These are phyloP conservation scores for Metschnikowia kofuensis DNA, from an alignment of 805 yeast genomes.

Conservation along the genomic window DNA sequence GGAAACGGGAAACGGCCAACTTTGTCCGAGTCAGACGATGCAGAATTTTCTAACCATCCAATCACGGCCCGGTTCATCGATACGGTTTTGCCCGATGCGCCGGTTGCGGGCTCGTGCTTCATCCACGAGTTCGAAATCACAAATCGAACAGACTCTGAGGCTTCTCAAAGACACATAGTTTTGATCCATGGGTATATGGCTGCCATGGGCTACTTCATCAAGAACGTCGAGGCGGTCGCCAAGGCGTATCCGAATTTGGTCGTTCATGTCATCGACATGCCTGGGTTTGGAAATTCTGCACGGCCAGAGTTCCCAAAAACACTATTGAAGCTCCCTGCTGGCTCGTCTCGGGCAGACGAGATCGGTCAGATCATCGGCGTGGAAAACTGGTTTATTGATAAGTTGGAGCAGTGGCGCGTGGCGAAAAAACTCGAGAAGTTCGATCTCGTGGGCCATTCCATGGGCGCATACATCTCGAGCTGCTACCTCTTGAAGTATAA, in stretches of 20 bases:
- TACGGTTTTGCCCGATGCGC: conserved; percentile 19
- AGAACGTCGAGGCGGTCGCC: conserved; percentile 34
- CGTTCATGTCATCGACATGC: conserved; percentile 40
- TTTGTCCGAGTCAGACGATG: too few relatives aligned
- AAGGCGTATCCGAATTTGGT: conserved; percentile 30
- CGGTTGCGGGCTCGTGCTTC: conserved; percentile 21
- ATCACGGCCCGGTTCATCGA: conserved; percentile 26
- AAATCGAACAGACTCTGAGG: conserved; percentile 17
- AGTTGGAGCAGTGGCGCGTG: conserved; percentile 36
- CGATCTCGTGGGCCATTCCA: conserved; percentile 37
- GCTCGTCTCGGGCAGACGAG: conserved; percentile 18
- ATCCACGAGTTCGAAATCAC: conserved; percentile 38
- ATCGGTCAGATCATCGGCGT: conserved; percentile 31
- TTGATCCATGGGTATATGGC: conserved; percentile 46
- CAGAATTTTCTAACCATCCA: not conserved
- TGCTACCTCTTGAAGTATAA: conserved; percentile 40
- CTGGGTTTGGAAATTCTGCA: conserved; percentile 44
- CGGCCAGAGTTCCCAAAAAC: conserved; percentile 35
- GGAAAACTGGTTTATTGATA: conserved; percentile 43
- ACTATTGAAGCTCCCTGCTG: conserved; percentile 22
- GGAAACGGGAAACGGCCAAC: not conserved
- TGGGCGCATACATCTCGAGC: conserved; percentile 42
- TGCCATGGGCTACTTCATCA: conserved; percentile 40
- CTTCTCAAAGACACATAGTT: conserved; percentile 24
- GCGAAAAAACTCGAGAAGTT: conserved; percentile 23